These are phyloP conservation scores for Exophiala spinifera DNA, from an alignment of 2,329 filamentous ascomycete species.

Conservation along the genomic window DNA sequence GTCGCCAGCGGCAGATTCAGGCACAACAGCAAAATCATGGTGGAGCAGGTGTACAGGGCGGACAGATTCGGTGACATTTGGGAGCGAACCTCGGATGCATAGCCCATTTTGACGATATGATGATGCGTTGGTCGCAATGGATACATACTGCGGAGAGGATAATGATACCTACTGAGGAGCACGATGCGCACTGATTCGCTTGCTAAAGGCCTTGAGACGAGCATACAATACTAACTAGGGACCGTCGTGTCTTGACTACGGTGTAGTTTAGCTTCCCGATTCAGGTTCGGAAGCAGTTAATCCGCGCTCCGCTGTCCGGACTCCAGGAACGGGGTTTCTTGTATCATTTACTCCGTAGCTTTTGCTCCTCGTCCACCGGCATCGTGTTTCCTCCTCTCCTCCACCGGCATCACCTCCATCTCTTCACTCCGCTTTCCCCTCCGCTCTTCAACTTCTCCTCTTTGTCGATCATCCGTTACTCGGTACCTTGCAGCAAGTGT, in stretches of 20 bases:
- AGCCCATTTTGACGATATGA: neutral
- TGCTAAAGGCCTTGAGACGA: neutral
- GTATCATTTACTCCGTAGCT: too few species aligned
- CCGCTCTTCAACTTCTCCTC: neutral
- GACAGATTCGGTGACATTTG: neutral
- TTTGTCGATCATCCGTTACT: neutral
- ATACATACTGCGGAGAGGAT: neutral
- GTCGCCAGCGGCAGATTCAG: constrained; percentile 8
- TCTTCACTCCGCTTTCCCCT: neutral
- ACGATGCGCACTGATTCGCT: neutral
- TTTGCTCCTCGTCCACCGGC: too few species aligned
- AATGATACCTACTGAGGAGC: neutral
- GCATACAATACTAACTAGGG: neutral
- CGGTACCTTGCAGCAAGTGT: neutral
- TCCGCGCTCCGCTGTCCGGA: neutral
- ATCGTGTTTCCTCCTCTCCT: neutral
- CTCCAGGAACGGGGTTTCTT: too few species aligned
- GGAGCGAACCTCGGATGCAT: neutral
- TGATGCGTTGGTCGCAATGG: neutral
- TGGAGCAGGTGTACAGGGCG: neutral
- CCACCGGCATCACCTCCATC: too few species aligned
- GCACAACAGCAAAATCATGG: neutral
- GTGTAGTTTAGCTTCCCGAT: neutral
- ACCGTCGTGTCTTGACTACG: neutral
- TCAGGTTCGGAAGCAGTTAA: neutral